phyloP scores from a whole-genome alignment of 1,284 basidiomycete genomes.

The Malassezia nana region DNA sequence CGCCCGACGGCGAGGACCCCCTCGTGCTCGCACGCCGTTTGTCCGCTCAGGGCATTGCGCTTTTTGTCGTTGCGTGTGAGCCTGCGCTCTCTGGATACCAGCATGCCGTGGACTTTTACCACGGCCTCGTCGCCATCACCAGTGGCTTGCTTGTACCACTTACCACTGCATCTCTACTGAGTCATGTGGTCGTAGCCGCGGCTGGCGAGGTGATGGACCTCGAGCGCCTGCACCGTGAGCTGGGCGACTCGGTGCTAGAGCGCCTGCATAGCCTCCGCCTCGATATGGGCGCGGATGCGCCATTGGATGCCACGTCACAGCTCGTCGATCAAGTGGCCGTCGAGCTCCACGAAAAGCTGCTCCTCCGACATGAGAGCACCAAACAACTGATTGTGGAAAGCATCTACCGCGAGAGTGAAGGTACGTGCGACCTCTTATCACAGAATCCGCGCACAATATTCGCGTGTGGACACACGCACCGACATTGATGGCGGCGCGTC shows the following conservation, averaged over 20 bases:
- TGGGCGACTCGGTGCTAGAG: conserved; percentile 83
- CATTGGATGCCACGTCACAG: not conserved
- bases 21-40: conserved; percentile 74
- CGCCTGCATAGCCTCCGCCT: conserved; percentile 67
- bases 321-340: conserved; percentile 84
- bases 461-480: conserved; percentile 69
- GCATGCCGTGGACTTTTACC: conserved; percentile 76
- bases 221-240: conserved; percentile 87
- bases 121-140: conserved; percentile 42
- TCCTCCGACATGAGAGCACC: conserved; percentile 87
- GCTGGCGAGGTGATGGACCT: conserved; percentile 94
- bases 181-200: conserved; percentile 94
- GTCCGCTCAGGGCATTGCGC: conserved; percentile 63
- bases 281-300: conserved; percentile 31
- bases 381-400: conserved; percentile 93
- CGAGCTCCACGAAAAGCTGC: conserved; percentile 78
- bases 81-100: conserved; percentile 73
- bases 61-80: conserved; percentile 73
- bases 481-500: conserved; percentile 64
- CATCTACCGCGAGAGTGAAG: conserved; percentile 57
- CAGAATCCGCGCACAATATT: conserved; percentile 82
- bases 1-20: conserved; percentile 64
- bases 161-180: conserved; percentile 85
- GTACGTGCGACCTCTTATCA: conserved; percentile 44
- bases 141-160: conserved; percentile 83